Percentiles rank a stretch among this genome's conserved stretches.
phyloP scores from a whole-genome alignment of 2,329 filamentous ascomycete genomes.

The Ascochyta koolunga region DNA sequence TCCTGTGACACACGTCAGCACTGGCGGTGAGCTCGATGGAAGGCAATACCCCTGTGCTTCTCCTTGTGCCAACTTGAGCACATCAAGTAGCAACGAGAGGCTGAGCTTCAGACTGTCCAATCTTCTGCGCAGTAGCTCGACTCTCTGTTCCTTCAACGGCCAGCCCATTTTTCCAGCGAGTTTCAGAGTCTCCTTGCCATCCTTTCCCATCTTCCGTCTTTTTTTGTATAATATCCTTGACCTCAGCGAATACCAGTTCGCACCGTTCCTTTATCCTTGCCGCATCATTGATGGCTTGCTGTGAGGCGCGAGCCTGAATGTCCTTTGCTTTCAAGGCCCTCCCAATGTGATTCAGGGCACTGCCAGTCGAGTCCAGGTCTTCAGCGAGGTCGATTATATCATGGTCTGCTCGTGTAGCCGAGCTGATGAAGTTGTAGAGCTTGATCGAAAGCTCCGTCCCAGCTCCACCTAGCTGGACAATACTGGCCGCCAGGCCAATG shows the following conservation, averaged over 20 bases:
- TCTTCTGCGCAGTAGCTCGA: conserved; percentile 30
- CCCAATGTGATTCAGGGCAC: too few relatives aligned
- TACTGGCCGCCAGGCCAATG: background rate
- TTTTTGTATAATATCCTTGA: conserved; percentile 33
- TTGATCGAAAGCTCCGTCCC: background rate
- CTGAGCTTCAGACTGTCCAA: conserved; percentile 39
- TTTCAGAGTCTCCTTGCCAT: conserved; percentile 23
- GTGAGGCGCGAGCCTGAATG: too few relatives aligned
- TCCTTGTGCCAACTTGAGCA: conserved; percentile 33
- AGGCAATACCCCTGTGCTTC: conserved; percentile 24
- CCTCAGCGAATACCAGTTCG: conserved; percentile 32
- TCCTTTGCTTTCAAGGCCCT: too few relatives aligned
- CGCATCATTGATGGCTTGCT: too few relatives aligned
- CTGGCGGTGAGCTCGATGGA: background rate
- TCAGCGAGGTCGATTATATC: too few relatives aligned
- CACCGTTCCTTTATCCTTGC: conserved; percentile 19
- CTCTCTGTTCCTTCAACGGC: conserved; percentile 34
- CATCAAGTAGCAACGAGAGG: conserved; percentile 33
- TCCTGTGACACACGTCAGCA: too few relatives aligned
- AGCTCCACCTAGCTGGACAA: background rate
- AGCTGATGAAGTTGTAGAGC: too few relatives aligned
- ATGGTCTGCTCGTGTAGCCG: too few relatives aligned
- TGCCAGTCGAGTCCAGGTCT: too few relatives aligned
- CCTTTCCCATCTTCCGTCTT: conserved; percentile 18
- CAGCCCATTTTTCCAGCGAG: conserved; percentile 28